These are phyloP conservation scores for Geranium incanum DNA, from an alignment of 441 rosid species.

Conservation along the genomic window DNA sequence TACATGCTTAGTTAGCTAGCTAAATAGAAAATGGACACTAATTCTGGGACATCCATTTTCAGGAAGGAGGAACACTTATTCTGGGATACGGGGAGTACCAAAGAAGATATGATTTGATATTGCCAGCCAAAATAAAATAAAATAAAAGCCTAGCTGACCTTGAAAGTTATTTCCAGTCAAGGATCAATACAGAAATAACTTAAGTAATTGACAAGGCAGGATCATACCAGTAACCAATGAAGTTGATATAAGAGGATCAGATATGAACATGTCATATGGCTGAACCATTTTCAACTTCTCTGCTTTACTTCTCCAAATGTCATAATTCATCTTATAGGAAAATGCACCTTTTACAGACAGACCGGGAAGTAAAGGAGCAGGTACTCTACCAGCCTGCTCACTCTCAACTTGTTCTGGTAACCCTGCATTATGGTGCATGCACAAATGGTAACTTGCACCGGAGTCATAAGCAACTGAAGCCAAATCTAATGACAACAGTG, in stretches of 20 bases:
- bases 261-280: slow-evolving; percentile 69
- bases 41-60: not conserved
- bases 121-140: not conserved
- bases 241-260: slow-evolving; percentile 70
- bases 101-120: not conserved
- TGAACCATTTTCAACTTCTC: slow-evolving; percentile 51
- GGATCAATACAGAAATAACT: not conserved
- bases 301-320: slow-evolving; percentile 68
- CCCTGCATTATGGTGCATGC: slow-evolving; percentile 57
- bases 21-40: not conserved
- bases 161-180: not conserved
- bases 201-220: slow-evolving; percentile 2
- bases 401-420: slow-evolving; percentile 36
- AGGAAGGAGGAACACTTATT: too few species aligned
- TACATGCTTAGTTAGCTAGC: not conserved
- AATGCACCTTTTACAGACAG: slow-evolving; percentile 48
- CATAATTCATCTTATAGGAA: slow-evolving; percentile 51
- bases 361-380: slow-evolving; percentile 63
- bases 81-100: not conserved
- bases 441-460: slow-evolving; percentile 62
- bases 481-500: slow-evolving; percentile 54
- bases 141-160: not conserved
- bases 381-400: slow-evolving; percentile 33
- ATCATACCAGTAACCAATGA: slow-evolving; percentile 63
- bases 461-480: slow-evolving; percentile 64